These are phyloP conservation scores for Starmerella scarabaei DNA, from an alignment of 805 yeast species.

Conservation along the genomic window DNA sequence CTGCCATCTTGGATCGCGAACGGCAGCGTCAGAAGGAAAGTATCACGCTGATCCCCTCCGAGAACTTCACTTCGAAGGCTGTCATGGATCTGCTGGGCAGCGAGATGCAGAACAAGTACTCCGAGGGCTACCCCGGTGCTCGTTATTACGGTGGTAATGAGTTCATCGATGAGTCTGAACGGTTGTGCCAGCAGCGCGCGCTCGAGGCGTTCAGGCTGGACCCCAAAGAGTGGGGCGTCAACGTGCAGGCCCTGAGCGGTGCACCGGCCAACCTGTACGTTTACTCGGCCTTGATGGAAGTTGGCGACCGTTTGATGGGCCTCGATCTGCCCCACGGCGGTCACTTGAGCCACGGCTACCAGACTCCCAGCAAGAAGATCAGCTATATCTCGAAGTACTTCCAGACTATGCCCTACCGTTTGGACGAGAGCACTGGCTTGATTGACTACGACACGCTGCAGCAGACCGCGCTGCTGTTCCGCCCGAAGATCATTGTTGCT, in stretches of 20 bases:
- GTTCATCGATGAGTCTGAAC: constrained; percentile 82
- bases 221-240: constrained; percentile 88
- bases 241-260: constrained; percentile 89
- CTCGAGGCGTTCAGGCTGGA: constrained; percentile 65
- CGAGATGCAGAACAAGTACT: constrained; percentile 94
- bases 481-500: constrained; percentile 91
- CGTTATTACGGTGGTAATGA: constrained; percentile 98
- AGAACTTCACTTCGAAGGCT: constrained; percentile 88
- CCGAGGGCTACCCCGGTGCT: constrained; percentile 97
- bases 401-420: constrained; percentile 95
- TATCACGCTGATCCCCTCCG: constrained; percentile 85
- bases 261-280: constrained; percentile 94
- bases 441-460: constrained; percentile 85
- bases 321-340: constrained; percentile 97
- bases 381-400: constrained; percentile 87
- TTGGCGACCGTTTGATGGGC: constrained; percentile 93
- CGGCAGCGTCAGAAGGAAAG: constrained; percentile 80
- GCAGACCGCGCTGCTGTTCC: constrained; percentile 68
- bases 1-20: constrained; percentile 62
- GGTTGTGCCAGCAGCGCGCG: constrained; percentile 83
- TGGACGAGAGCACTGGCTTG: constrained; percentile 71
- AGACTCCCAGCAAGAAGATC: constrained; percentile 77
- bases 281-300: constrained; percentile 76
- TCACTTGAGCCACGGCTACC: constrained; percentile 94
- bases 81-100: constrained; percentile 92